Evolutionary conservation across 441 rosid genomes (phyloP), one percentile per base, ranked within the genome.

Genomic region (Adansonia rubrostipa): DNA sequence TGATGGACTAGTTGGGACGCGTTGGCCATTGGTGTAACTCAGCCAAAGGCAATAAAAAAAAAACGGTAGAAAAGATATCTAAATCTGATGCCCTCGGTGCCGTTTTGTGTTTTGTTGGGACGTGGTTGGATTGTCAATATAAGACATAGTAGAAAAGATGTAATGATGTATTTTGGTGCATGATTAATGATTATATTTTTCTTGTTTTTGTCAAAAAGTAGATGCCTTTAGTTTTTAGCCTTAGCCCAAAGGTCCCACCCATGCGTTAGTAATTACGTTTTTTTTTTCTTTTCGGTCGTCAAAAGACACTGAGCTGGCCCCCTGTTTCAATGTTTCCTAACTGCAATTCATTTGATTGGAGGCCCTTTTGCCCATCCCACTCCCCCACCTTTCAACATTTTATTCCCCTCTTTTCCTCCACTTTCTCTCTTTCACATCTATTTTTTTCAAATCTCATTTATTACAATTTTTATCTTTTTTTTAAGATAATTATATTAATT

Each of bases 251-350:
- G 76, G 67, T 28, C 9, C 74, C 53, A 45, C 54, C 72, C 53
- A 54, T 4, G 14, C 17, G 17, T 14, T 73, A 60, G 67, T 76
- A 14, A 79, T 79, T 71, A 10, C 58, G 42, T 19, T 69, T 0
- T 5, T 58, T 67, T 5, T 58, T 67, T 36, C 56, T 17, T 40
- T 81, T 62, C 68, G 36, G 42, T 69, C 73, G 74, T 78, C 75
- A 58, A 77, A 77, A 47, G 75, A 19, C 15, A n/a, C 71, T 57
- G 56, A 69, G 79, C 64, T 76, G 79, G 53, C 17, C 10, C 45
- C 20, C 24, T 4, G 48, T 24, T 22, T 11, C 28, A 42, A 7
- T 67, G 75, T 67, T 24, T 3, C 63, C 28, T n/a, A 58, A 20
- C 61, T 48, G 58, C 4, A 36, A 69, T 33, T 33, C 9, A 33